These are phyloP conservation scores for Colletotrichum sp. DNA, from an alignment of 2,329 filamentous ascomycete species.

Conservation along the genomic window DNA sequence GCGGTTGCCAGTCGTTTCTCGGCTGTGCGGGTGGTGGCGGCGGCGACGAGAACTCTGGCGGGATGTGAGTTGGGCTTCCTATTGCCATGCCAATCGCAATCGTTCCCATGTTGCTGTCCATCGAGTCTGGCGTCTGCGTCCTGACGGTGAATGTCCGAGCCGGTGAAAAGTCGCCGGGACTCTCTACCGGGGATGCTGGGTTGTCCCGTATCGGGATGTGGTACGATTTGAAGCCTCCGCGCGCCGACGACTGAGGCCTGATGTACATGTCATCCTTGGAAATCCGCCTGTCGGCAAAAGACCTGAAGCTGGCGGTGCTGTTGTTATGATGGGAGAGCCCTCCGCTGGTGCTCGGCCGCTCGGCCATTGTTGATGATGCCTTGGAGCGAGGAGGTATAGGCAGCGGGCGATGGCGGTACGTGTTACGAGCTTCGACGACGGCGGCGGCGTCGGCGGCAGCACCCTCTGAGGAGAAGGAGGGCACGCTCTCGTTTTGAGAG, in stretches of 20 bases:
- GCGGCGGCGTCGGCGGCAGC: constrained; percentile 33
- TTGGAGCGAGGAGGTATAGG: constrained; percentile 25
- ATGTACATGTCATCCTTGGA: constrained; percentile 49
- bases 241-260: constrained; percentile 32
- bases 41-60: constrained; percentile 26
- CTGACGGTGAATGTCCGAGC: constrained; percentile 38
- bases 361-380: constrained; percentile 28
- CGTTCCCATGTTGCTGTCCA: constrained; percentile 41
- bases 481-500: constrained; percentile 36
- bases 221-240: constrained; percentile 40
- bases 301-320: constrained; percentile 29
- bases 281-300: constrained; percentile 44
- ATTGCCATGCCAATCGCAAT: constrained; percentile 75
- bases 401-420: constrained; percentile 25
- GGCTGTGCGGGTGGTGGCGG: not conserved
- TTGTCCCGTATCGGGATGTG: constrained; percentile 46
- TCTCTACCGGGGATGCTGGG: constrained; percentile 47
- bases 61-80: constrained; percentile 66
- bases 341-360: constrained; percentile 47
- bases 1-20: constrained; percentile 30
- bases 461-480: constrained; percentile 29
- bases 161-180: constrained; percentile 35
- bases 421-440: constrained; percentile 26
- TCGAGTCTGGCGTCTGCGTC: constrained; percentile 48
- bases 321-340: constrained; percentile 31